These are phyloP conservation scores for Breviolum minutum DNA, from an alignment of 73 alveolate genomes.

Conservation along the genomic window DNA sequence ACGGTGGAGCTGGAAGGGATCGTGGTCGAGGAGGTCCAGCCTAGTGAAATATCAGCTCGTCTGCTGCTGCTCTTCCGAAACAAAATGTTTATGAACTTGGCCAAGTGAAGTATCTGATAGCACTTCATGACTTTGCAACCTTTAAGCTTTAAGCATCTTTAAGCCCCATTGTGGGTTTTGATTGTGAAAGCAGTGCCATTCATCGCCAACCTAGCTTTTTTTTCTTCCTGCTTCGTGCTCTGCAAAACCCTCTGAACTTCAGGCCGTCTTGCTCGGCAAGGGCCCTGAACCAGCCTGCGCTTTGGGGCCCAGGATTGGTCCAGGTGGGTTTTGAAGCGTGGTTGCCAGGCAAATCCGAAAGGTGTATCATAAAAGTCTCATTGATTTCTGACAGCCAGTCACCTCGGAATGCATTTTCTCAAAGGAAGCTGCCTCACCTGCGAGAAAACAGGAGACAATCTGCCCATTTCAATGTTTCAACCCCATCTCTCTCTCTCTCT, in stretches of 20 bases:
- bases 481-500: neutral
- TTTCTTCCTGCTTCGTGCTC: no score
- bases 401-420: neutral
- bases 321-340: no score
- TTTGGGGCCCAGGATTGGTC: neutral
- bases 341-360: neutral
- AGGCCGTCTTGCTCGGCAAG: constrained; percentile 49
- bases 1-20: neutral
- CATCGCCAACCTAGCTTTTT: no score
- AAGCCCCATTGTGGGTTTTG: no score
- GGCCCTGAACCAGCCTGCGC: constrained; percentile 44
- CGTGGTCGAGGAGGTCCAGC: constrained; percentile 49
- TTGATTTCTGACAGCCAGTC: neutral
- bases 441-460: neutral
- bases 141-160: no score
- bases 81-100: neutral
- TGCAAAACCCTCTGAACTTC: neutral
- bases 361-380: neutral
- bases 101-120: no score
- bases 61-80: neutral
- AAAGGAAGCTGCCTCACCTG: neutral
- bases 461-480: neutral
- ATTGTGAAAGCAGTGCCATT: no score
- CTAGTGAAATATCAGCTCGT: neutral
- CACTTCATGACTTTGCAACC: no score